A percentile compares a stretch with the other conserved stretches of the same genome.
Evolutionary conservation across 1,284 basidiomycete species (phyloP).

Genomic region (Mycosarcoma mackinlayi): DNA sequence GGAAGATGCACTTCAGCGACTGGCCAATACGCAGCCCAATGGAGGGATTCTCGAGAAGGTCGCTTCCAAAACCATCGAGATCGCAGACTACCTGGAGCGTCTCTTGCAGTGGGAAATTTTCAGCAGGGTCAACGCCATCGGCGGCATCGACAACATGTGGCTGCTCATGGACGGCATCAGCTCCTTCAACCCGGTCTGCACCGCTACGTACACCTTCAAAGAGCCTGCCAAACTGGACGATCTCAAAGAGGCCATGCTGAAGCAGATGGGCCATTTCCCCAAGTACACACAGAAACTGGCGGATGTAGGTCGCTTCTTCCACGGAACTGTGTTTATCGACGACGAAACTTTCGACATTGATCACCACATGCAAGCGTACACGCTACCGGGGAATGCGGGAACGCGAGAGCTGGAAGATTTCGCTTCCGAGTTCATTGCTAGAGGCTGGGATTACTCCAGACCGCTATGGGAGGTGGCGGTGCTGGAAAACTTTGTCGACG

Average conservation of each 20-base stretch:
- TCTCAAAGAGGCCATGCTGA: slow-evolving; percentile 33
- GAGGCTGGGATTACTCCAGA: slow-evolving; percentile 56
- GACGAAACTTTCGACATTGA: slow-evolving; percentile 51
- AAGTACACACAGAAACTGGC: slow-evolving; percentile 59
- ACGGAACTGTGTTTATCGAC: slow-evolving; percentile 53
- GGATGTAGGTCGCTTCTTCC: slow-evolving; percentile 52
- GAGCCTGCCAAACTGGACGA: slow-evolving; percentile 31
- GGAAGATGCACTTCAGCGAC: slow-evolving; percentile 27
- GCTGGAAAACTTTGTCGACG: slow-evolving; percentile 57
- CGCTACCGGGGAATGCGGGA: slow-evolving; percentile 50
- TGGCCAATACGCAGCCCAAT: slow-evolving; percentile 22
- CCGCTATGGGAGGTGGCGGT: slow-evolving; percentile 60
- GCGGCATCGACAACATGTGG: slow-evolving; percentile 61
- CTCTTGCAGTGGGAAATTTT: slow-evolving; percentile 40
- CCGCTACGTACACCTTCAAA: slow-evolving; percentile 58
- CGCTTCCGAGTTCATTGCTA: slow-evolving; percentile 55
- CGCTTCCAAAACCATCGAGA: slow-evolving; percentile 11
- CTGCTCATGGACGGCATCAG: slow-evolving; percentile 48
- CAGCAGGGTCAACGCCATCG: slow-evolving; percentile 44
- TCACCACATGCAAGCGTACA: slow-evolving; percentile 37
- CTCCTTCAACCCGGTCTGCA: slow-evolving; percentile 63
- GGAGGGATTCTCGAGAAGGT: slow-evolving; percentile 10
- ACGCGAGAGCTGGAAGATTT: slow-evolving; percentile 56
- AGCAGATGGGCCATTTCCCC: slow-evolving; percentile 56
- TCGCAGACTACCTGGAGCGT: slow-evolving; percentile 27